A percentile compares a stretch with the other conserved stretches of the same genome.
These are phyloP conservation scores for Termitomyces heimii DNA, from an alignment of 768 basidiomycete genomes.

Conservation along the genomic window DNA sequence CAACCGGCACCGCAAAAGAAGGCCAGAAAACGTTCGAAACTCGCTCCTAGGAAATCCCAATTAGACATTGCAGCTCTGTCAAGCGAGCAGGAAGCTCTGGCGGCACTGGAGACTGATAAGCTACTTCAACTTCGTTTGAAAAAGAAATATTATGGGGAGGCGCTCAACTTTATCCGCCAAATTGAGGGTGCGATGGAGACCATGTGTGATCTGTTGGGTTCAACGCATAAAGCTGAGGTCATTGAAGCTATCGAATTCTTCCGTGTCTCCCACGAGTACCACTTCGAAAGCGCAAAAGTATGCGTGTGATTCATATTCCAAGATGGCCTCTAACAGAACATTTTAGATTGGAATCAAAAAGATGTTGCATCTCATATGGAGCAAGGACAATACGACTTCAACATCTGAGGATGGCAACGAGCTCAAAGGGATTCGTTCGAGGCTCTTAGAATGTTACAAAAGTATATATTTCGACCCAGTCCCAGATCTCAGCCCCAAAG, in stretches of 20 bases:
- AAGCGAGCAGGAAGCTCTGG: constrained; percentile 66
- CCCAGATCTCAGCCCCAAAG: constrained; percentile 66
- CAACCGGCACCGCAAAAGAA: constrained; percentile 31
- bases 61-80: constrained; percentile 63
- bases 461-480: constrained; percentile 85
- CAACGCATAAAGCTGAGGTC: constrained; percentile 79
- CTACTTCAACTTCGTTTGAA: constrained; percentile 61
- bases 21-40: constrained; percentile 37
- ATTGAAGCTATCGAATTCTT: constrained; percentile 89
- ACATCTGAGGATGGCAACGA: constrained; percentile 60
- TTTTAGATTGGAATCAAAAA: constrained; percentile 80
- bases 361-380: constrained; percentile 97
- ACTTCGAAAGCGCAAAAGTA: constrained; percentile 75
- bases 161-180: constrained; percentile 68
- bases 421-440: constrained; percentile 81
- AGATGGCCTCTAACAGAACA: background rate
- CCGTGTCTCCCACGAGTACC: constrained; percentile 72
- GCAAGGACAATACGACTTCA: constrained; percentile 84
- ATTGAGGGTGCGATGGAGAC: constrained; percentile 60
- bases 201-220: constrained; percentile 75
- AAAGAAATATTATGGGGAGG: constrained; percentile 86
- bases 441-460: constrained; percentile 85
- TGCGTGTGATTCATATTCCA: background rate
- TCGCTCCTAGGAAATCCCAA: constrained; percentile 60
- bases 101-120: constrained; percentile 61